These are phyloP conservation scores for Dryadomyces sulphureus DNA, from an alignment of 2,329 filamentous ascomycete genomes.

Conservation along the genomic window DNA sequence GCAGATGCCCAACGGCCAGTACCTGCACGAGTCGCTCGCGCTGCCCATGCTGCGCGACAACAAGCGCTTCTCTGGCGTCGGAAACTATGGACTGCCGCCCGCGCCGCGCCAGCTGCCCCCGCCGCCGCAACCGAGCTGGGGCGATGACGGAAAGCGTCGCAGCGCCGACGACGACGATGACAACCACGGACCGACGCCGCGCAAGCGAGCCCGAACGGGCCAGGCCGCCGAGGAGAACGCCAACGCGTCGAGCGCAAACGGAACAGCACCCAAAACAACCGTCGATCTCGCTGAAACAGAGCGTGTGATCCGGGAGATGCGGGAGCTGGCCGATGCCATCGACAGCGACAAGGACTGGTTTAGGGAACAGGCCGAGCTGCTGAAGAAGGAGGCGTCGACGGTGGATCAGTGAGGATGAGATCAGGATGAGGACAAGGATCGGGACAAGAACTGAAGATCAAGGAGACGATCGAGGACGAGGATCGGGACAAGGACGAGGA, in stretches of 20 bases:
- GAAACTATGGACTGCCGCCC: constrained; percentile 20
- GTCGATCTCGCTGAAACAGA: constrained; percentile 10
- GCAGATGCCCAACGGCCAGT: constrained; percentile 14
- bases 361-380: constrained; percentile 26
- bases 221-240: background rate
- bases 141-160: background rate
- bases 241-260: background rate
- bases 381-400: constrained; percentile 13
- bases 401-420: background rate
- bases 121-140: background rate
- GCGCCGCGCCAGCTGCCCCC: background rate
- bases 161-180: background rate
- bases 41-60: constrained; percentile 24
- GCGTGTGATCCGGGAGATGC: constrained; percentile 27
- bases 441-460: too few species aligned
- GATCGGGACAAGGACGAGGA: too few species aligned
- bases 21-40: constrained; percentile 30
- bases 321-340: constrained; percentile 27
- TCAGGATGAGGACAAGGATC: background rate
- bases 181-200: background rate
- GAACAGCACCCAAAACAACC: constrained; percentile 4
- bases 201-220: background rate
- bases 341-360: constrained; percentile 33
- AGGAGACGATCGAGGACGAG: too few species aligned
- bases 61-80: constrained; percentile 22